Conservation (phyloP, 352 stramenopile species). For the Pythium myriotylum region DNA sequence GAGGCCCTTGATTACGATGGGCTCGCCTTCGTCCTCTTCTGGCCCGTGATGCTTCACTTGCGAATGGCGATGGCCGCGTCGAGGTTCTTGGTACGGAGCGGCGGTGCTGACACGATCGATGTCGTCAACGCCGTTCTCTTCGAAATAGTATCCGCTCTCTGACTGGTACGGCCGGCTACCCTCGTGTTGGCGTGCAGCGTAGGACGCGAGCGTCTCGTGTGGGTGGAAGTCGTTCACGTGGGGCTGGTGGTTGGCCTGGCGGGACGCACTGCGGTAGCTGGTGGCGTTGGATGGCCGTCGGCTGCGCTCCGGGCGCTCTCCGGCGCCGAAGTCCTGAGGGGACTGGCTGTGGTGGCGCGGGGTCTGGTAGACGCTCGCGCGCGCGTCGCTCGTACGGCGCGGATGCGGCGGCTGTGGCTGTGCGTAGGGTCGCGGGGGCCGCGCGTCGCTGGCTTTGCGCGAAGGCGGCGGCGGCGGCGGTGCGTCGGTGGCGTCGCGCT, state of each 20-base stretch:
- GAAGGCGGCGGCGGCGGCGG: conserved; percentile 14
- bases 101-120: conserved; percentile 2
- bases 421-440: conserved; percentile 4
- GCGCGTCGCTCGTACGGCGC: conserved; percentile 13
- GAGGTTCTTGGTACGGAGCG: not conserved
- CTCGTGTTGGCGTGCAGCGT: conserved; percentile 1
- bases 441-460: conserved; percentile 21
- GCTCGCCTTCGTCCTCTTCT: conserved; percentile 6
- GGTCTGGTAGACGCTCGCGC: conserved; percentile 19
- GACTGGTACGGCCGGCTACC: conserved; percentile 19
- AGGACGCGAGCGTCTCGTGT: not conserved
- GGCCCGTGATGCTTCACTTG: not conserved
- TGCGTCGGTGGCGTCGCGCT: conserved; percentile 7
- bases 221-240: not conserved
- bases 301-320: conserved; percentile 1
- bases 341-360: conserved; percentile 10
- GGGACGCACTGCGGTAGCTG: conserved; percentile 6
- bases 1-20: conserved; percentile 32
- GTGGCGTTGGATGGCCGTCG: conserved; percentile 10
- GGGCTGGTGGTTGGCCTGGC: not conserved
- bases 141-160: conserved; percentile 29
- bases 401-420: conserved; percentile 8
- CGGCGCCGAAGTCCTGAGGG: not conserved
- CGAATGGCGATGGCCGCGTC: not conserved
- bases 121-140: conserved; percentile 27